Conservation (phyloP, 768 basidiomycete species). For the Leccinellum luteum region DNA sequence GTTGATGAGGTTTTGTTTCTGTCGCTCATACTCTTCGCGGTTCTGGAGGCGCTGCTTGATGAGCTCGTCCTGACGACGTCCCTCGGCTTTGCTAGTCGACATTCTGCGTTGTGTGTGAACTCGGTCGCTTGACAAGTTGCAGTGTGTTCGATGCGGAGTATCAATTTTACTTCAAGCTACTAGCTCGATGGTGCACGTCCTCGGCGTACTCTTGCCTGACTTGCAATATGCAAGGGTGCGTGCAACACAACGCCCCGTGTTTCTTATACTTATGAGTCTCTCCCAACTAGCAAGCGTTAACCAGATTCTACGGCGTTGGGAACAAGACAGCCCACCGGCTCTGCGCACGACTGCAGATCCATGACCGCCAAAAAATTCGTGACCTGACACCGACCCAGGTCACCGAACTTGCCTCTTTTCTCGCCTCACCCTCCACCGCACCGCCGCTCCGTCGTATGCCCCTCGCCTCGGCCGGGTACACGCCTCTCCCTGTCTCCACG, state of each 20-base stretch:
- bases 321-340: slow-evolving; percentile 71
- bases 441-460: slow-evolving; percentile 63
- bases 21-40: slow-evolving; percentile 78
- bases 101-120: slow-evolving; percentile 39
- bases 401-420: slow-evolving; percentile 89
- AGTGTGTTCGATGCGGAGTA: slow-evolving; percentile 24
- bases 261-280: not conserved
- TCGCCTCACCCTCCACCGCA: slow-evolving; percentile 84
- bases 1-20: slow-evolving; percentile 75
- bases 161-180: slow-evolving; percentile 10
- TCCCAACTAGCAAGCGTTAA: slow-evolving; percentile 74
- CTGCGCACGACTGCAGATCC: slow-evolving; percentile 90
- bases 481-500: slow-evolving; percentile 43
- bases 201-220: slow-evolving; percentile 82
- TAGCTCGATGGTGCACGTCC: slow-evolving; percentile 82
- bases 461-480: slow-evolving; percentile 55
- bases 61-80: slow-evolving; percentile 83
- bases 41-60: slow-evolving; percentile 77
- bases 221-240: slow-evolving; percentile 72
- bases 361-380: slow-evolving; percentile 77
- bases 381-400: slow-evolving; percentile 85
- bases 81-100: slow-evolving; percentile 77
- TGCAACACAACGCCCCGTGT: not conserved
- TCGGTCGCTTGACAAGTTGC: not conserved
- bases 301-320: slow-evolving; percentile 86